A percentile compares a stretch with the other conserved stretches of the same genome.
These are phyloP conservation scores for Solanum peruvianum DNA, from an alignment of 257 asterid genomes.

Conservation along the genomic window DNA sequence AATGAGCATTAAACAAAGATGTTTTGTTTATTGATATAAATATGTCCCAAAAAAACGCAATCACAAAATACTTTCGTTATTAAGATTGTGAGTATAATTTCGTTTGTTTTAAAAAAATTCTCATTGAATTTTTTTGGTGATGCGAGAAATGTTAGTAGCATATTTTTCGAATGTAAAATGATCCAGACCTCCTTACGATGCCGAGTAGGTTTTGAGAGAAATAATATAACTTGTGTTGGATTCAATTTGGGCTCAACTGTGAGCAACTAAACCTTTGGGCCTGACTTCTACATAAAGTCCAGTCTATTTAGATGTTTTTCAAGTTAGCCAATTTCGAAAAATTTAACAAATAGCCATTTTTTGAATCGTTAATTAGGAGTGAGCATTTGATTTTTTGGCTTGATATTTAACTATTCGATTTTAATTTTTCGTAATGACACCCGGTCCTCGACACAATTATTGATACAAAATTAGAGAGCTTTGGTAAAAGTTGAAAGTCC, in stretches of 20 bases:
- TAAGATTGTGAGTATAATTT: background rate
- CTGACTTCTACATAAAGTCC: background rate
- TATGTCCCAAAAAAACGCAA: background rate
- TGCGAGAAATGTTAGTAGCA: background rate
- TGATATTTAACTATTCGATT: background rate
- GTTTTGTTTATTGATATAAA: no score
- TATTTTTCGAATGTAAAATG: background rate
- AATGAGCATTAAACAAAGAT: no score
- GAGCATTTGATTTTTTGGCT: background rate
- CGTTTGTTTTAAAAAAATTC: no score
- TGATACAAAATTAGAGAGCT: background rate
- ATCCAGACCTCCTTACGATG: background rate
- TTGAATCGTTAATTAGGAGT: background rate
- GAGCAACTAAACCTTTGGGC: background rate
- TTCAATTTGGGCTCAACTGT: background rate
- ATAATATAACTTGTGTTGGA: no score
- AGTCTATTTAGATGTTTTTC: background rate
- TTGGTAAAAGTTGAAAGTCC: accelerated
- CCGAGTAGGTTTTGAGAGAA: background rate
- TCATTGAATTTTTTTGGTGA: no score
- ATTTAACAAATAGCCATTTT: background rate
- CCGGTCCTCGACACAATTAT: background rate
- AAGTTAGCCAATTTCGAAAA: background rate
- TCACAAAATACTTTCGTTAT: background rate
- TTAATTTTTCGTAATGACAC: background rate